Conservation (phyloP, 345 rosid species). For the Raphanus raphanistrum region DNA sequence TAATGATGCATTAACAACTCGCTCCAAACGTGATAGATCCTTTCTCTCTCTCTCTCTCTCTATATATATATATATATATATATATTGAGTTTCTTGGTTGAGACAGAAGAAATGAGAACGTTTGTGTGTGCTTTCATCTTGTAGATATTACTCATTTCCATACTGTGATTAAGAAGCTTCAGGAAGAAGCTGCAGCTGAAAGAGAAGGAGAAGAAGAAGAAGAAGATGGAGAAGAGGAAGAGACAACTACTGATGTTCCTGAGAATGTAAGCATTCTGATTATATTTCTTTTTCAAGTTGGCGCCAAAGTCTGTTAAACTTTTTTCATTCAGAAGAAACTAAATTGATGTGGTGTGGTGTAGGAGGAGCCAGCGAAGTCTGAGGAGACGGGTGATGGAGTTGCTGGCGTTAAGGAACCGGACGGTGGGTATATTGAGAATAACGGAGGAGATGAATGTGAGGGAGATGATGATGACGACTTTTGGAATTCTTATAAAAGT, state of each 20-base stretch:
- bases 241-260: conserved; percentile 30
- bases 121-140: not conserved
- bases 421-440: conserved; percentile 29
- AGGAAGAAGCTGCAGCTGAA: conserved; percentile 49
- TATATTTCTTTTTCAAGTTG: not conserved
- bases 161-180: conserved; percentile 59
- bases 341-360: conserved; percentile 23
- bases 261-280: conserved; percentile 12
- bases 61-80: too few relatives aligned
- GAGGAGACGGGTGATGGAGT: conserved; percentile 26
- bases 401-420: conserved; percentile 33
- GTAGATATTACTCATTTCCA: conserved; percentile 67
- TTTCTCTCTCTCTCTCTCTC: not conserved
- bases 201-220: conserved; percentile 35
- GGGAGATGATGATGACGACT: conserved; percentile 25
- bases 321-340: not conserved
- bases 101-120: conserved; percentile 3
- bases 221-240: conserved; percentile 26
- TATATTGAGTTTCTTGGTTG: not conserved
- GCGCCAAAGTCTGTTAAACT: not conserved
- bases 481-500: conserved; percentile 22
- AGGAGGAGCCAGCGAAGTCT: conserved; percentile 45
- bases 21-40: conserved; percentile 50
- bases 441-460: conserved; percentile 31
- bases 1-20: conserved; percentile 57